Percentiles rank a stretch among this genome's conserved stretches.
These are phyloP conservation scores for Nyctanthes arbortristis DNA, from an alignment of 257 asterid genomes.

Conservation along the genomic window DNA sequence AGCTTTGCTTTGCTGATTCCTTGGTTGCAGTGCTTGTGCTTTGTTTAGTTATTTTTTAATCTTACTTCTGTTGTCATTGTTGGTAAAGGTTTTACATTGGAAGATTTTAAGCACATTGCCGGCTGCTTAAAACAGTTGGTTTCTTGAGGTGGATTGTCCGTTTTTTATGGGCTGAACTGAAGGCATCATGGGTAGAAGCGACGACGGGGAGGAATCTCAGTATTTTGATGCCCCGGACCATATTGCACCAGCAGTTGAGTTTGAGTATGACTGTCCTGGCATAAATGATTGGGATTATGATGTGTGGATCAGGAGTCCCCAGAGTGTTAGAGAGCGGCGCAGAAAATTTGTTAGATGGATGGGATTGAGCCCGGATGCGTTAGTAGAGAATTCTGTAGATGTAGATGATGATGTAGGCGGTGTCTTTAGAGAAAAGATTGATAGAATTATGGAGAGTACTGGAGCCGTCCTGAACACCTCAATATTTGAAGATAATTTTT, in stretches of 20 bases:
- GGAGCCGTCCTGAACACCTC: constrained; percentile 61
- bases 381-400: constrained; percentile 26
- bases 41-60: constrained; percentile 33
- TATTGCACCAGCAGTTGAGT: constrained; percentile 45
- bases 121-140: constrained; percentile 40
- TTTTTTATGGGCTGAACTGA: constrained; percentile 63
- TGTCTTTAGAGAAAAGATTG: constrained; percentile 24
- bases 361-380: constrained; percentile 39
- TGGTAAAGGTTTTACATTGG: constrained; percentile 50
- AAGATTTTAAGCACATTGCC: constrained; percentile 60
- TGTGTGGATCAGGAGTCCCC: constrained; percentile 66
- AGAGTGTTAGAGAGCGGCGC: constrained; percentile 72
- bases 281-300: constrained; percentile 44
- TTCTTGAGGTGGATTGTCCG: constrained; percentile 45
- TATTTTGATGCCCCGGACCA: constrained; percentile 77
- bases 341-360: constrained; percentile 57
- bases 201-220: constrained; percentile 46
- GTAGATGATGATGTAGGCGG: constrained; percentile 18
- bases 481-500: constrained; percentile 41
- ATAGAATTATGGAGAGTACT: constrained; percentile 46
- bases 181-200: constrained; percentile 63
- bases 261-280: constrained; percentile 25
- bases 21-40: constrained; percentile 51
- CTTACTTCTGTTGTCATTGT: constrained; percentile 27
- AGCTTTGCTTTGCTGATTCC: constrained; percentile 47